Conservation (phyloP, 1,284 basidiomycete species). For the Fomes fomentarius region DNA sequence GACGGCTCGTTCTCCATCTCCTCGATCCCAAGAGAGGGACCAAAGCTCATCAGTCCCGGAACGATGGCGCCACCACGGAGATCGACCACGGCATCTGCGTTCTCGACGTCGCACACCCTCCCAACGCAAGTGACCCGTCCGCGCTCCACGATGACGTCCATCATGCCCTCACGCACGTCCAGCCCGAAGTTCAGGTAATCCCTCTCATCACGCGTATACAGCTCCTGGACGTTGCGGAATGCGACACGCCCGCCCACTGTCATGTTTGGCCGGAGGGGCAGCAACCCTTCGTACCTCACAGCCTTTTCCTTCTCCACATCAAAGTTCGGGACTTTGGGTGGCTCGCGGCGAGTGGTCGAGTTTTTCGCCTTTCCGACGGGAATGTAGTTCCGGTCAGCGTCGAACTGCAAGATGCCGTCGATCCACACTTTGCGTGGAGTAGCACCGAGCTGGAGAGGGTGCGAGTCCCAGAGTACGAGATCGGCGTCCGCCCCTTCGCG, state of each 20-base stretch:
- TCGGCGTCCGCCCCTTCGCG: slow-evolving; percentile 61
- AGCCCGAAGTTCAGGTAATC: slow-evolving; percentile 20
- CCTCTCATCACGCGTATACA: slow-evolving; percentile 38
- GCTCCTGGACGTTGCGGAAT: slow-evolving; percentile 60
- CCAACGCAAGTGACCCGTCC: slow-evolving; percentile 28
- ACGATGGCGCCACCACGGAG: slow-evolving; percentile 57
- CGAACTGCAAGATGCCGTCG: slow-evolving; percentile 69
- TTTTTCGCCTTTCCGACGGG: slow-evolving; percentile 36
- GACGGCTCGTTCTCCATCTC: slow-evolving; percentile 66
- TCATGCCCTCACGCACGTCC: slow-evolving; percentile 7
- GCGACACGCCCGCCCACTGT: slow-evolving; percentile 43
- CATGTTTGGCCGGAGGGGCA: slow-evolving; percentile 53
- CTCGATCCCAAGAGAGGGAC: slow-evolving; percentile 59
- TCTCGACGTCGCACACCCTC: slow-evolving; percentile 23
- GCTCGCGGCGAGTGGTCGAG: slow-evolving; percentile 40
- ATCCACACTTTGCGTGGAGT: slow-evolving; percentile 78
- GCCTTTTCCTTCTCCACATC: slow-evolving; percentile 57
- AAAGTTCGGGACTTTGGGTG: slow-evolving; percentile 65
- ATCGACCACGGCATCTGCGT: slow-evolving; percentile 37
- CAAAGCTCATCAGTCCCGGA: slow-evolving; percentile 64
- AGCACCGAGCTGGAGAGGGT: slow-evolving; percentile 80
- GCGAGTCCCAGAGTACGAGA: slow-evolving; percentile 75
- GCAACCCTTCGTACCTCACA: slow-evolving; percentile 67
- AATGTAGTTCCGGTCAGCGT: slow-evolving; percentile 46
- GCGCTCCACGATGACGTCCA: slow-evolving; percentile 34